Evolutionary conservation across 352 stramenopile genomes (phyloP).

Genomic region (Globisporangium parvum): DNA sequence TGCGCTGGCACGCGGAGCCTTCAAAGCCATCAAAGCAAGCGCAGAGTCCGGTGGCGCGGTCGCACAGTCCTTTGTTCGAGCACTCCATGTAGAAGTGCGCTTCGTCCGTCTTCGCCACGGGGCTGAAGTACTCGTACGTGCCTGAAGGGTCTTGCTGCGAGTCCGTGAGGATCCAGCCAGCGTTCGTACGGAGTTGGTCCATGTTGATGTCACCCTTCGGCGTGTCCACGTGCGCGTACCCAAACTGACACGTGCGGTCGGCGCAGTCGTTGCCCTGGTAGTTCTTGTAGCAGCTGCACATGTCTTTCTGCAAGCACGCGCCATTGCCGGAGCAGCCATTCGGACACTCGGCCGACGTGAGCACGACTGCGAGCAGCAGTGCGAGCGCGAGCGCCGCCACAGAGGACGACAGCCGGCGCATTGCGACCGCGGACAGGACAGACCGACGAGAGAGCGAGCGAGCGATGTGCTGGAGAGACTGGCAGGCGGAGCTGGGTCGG

Average conservation of each 20-base stretch:
- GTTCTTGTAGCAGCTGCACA: slow-evolving; percentile 86
- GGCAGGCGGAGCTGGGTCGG: neutral
- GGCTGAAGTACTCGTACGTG: slow-evolving; percentile 75
- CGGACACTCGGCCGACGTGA: slow-evolving; percentile 47
- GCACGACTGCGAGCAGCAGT: slow-evolving; percentile 17
- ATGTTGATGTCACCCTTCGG: slow-evolving; percentile 93
- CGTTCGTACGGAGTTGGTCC: slow-evolving; percentile 31
- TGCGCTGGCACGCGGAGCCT: slow-evolving; percentile 79
- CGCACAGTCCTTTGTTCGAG: slow-evolving; percentile 91
- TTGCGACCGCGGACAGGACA: neutral
- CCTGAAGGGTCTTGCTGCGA: slow-evolving; percentile 65
- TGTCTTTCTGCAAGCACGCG: slow-evolving; percentile 72
- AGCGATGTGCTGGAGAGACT: neutral
- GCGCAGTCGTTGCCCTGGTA: slow-evolving; percentile 79
- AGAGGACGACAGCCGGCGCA: neutral
- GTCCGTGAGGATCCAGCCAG: slow-evolving; percentile 56
- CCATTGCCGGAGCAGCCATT: slow-evolving; percentile 82
- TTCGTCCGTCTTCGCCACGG: slow-evolving; percentile 27
- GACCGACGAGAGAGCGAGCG: too few species aligned
- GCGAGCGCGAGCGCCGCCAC: slow-evolving; percentile 11
- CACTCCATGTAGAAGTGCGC: slow-evolving; percentile 93
- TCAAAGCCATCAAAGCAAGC: slow-evolving; percentile 89
- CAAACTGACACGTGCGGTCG: slow-evolving; percentile 82
- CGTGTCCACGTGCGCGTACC: slow-evolving; percentile 87
- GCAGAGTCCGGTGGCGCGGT: slow-evolving; percentile 77